Conservation (phyloP, 2,329 filamentous ascomycete genomes). For the Clarireedia paspali region DNA sequence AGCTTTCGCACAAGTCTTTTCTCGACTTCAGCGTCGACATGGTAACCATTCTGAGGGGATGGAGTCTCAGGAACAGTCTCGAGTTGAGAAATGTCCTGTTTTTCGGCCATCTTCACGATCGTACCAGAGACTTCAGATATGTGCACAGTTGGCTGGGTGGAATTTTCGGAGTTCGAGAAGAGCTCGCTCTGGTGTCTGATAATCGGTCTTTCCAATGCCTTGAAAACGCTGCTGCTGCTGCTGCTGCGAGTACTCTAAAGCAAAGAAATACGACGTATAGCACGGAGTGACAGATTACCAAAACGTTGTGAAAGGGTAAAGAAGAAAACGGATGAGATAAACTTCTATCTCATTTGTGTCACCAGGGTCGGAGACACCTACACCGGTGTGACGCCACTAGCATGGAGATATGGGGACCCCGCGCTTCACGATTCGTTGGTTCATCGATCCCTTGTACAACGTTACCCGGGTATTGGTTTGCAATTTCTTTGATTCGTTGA, state of each 20-base stretch:
- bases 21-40: slow-evolving; percentile 31
- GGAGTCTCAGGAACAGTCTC: background rate
- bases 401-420: background rate
- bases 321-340: background rate
- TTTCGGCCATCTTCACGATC: background rate
- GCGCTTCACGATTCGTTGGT: background rate
- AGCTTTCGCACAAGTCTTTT: slow-evolving; percentile 46
- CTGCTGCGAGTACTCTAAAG: too few relatives aligned
- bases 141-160: too few relatives aligned
- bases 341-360: too few relatives aligned
- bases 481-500: background rate
- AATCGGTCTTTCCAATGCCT: too few relatives aligned
- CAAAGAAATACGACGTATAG: too few relatives aligned
- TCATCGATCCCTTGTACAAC: too few relatives aligned
- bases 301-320: background rate
- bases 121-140: too few relatives aligned
- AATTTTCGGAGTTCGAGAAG: too few relatives aligned
- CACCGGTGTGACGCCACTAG: background rate
- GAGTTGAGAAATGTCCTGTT: background rate
- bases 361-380: too few relatives aligned
- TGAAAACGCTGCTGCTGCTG: too few relatives aligned
- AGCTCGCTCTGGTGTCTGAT: too few relatives aligned
- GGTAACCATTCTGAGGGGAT: background rate
- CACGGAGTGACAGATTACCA: background rate
- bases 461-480: background rate